Conservation (phyloP, 352 stramenopile genomes). For the Phytophthora kernoviae region DNA sequence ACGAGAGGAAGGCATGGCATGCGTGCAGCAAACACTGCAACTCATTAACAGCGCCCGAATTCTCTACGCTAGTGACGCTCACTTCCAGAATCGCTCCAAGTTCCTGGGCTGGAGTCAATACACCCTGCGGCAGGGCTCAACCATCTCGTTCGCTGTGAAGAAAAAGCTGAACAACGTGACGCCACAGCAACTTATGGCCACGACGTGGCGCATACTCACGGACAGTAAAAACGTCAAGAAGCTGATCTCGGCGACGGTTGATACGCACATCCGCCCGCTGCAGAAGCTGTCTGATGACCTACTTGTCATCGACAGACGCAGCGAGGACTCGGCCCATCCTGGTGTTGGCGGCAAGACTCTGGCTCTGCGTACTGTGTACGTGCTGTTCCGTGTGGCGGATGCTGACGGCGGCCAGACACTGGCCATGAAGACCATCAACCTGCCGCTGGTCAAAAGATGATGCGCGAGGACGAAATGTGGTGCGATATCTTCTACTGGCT, state of each 20-base stretch:
- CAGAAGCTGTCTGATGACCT: constrained; percentile 51
- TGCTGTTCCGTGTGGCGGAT: constrained; percentile 40
- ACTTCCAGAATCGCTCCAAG: constrained; percentile 31
- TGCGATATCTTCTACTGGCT: constrained; percentile 78
- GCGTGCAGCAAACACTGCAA: constrained; percentile 34
- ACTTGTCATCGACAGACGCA: constrained; percentile 57
- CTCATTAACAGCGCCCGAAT: constrained; percentile 39
- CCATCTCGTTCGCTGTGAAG: constrained; percentile 57
- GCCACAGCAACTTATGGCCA: constrained; percentile 27
- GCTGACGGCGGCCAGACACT: constrained; percentile 37
- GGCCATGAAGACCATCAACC: constrained; percentile 68
- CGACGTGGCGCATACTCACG: constrained; percentile 48
- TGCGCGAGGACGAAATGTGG: constrained; percentile 53
- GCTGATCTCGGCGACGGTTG: constrained; percentile 42
- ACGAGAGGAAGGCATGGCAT: constrained; percentile 32
- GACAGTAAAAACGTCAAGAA: constrained; percentile 34
- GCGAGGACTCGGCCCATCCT: constrained; percentile 26
- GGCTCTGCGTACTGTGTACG: constrained; percentile 55
- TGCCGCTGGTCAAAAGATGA: constrained; percentile 47
- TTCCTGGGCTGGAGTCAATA: constrained; percentile 64
- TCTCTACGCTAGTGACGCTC: constrained; percentile 36
- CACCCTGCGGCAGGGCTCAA: constrained; percentile 36
- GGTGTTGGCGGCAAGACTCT: constrained; percentile 29
- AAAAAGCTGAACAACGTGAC: constrained; percentile 42
- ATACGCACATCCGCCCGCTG: constrained; percentile 44